These are phyloP conservation scores for Trichosporon sp. DNA, from an alignment of 1,284 basidiomycete species.

Conservation along the genomic window DNA sequence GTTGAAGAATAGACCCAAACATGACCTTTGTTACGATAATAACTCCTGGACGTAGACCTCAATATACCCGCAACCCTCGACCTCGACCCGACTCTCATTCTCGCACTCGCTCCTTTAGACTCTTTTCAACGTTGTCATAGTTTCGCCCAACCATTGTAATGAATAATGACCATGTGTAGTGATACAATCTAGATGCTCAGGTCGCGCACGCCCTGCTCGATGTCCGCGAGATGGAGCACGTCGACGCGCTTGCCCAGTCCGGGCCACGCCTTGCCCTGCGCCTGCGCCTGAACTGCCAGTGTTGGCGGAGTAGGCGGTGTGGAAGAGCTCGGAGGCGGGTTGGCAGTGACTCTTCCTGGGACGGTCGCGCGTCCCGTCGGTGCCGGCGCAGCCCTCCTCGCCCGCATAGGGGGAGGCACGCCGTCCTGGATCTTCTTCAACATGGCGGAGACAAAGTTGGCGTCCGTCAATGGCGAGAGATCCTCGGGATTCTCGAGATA, in stretches of 20 bases:
- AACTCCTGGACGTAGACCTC: background rate
- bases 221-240: conserved; percentile 37
- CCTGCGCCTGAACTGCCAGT: conserved; percentile 56
- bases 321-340: background rate
- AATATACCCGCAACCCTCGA: background rate
- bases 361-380: conserved; percentile 53
- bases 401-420: background rate
- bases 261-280: conserved; percentile 72
- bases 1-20: conserved; percentile 8
- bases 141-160: background rate
- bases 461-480: conserved; percentile 83
- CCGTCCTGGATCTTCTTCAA: conserved; percentile 67
- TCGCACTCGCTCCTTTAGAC: background rate
- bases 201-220: conserved; percentile 14
- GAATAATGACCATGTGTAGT: background rate
- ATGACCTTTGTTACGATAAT: background rate
- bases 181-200: background rate
- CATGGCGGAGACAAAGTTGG: conserved; percentile 78
- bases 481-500: conserved; percentile 78
- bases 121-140: background rate
- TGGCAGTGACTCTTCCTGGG: background rate
- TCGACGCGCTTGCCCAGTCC: conserved; percentile 62
- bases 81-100: background rate
- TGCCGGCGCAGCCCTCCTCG: background rate
- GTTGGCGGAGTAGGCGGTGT: background rate